These are phyloP conservation scores for Nicotiana rustica DNA, from an alignment of 305 asterid genomes.

Conservation along the genomic window DNA sequence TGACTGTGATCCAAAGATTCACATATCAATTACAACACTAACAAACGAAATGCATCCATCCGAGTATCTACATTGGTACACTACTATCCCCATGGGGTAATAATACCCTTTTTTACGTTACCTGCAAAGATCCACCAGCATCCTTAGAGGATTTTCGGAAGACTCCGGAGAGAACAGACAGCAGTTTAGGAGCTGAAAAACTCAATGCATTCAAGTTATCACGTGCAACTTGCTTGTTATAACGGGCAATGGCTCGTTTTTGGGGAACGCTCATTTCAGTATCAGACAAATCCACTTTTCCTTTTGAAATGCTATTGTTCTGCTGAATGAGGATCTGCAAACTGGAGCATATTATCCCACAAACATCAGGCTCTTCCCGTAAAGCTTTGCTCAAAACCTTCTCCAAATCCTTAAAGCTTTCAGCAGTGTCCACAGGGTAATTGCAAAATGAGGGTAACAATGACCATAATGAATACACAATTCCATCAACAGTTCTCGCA, in stretches of 20 bases:
- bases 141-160: constrained; percentile 70
- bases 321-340: constrained; percentile 87
- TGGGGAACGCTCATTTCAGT: constrained; percentile 54
- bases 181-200: constrained; percentile 61
- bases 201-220: constrained; percentile 70
- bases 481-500: constrained; percentile 72
- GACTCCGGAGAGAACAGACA: constrained; percentile 64
- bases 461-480: constrained; percentile 92
- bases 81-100: not conserved
- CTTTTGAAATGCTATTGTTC: constrained; percentile 68
- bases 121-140: constrained; percentile 77
- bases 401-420: constrained; percentile 71
- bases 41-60: constrained; percentile 15
- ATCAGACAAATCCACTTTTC: constrained; percentile 48
- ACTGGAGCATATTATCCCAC: constrained; percentile 84
- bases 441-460: constrained; percentile 93
- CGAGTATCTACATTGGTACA: not conserved
- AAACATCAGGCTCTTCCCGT: constrained; percentile 67
- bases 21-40: not conserved
- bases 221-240: constrained; percentile 60
- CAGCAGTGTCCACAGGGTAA: constrained; percentile 85
- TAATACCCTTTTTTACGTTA: constrained; percentile 34
- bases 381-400: constrained; percentile 67
- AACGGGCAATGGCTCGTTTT: constrained; percentile 63
- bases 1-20: constrained; percentile 12